Evolutionary conservation across 495 filamentous ascomycete genomes (phyloP).

Genomic region (Penicillium waksmanii): DNA sequence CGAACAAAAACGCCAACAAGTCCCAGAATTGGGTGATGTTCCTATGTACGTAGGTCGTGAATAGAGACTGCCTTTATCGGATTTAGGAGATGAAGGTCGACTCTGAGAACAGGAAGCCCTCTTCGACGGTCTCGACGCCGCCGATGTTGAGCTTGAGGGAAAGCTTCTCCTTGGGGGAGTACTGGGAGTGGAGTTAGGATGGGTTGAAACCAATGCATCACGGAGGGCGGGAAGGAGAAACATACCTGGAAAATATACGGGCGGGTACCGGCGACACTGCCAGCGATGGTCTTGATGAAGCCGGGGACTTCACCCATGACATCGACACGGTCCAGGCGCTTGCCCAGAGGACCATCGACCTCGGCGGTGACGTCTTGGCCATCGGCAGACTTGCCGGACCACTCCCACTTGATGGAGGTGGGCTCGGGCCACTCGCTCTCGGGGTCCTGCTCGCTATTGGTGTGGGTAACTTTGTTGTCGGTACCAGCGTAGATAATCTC

Average conservation of each 20-base stretch:
- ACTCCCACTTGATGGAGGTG: constrained; percentile 70
- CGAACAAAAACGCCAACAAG: constrained; percentile 27
- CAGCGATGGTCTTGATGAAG: constrained; percentile 92
- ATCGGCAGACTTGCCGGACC: constrained; percentile 79
- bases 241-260: constrained; percentile 96
- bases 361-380: constrained; percentile 69
- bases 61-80: background rate
- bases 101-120: constrained; percentile 79
- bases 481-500: constrained; percentile 76
- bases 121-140: constrained; percentile 72
- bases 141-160: constrained; percentile 82
- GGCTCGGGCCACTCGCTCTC: constrained; percentile 92
- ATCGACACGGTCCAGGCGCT: constrained; percentile 81
- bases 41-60: constrained; percentile 39
- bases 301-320: constrained; percentile 95
- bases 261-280: constrained; percentile 82
- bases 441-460: constrained; percentile 65
- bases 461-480: constrained; percentile 65
- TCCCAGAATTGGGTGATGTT: constrained; percentile 25
- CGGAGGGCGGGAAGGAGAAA: background rate
- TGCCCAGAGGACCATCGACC: constrained; percentile 70
- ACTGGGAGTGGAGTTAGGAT: constrained; percentile 48
- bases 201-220: background rate
- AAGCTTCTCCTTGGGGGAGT: constrained; percentile 62
- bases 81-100: constrained; percentile 85